phyloP scores from a whole-genome alignment of 2,329 filamentous ascomycete genomes.

The Aaosphaeria pasadenensis region DNA sequence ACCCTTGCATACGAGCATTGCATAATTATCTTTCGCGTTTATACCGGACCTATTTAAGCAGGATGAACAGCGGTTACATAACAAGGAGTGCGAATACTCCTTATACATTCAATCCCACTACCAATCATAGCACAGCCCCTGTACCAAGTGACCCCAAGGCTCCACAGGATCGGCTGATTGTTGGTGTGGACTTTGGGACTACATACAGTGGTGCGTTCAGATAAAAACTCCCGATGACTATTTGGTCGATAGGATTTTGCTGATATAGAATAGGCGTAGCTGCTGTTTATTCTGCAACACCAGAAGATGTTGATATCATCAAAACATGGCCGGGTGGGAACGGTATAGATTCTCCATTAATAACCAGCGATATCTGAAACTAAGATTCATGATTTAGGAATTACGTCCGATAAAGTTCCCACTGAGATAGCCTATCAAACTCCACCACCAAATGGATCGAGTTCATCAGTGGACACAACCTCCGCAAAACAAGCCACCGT shows the following conservation, averaged over 20 bases:
- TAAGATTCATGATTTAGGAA: constrained; percentile 33
- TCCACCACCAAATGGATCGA: constrained; percentile 5
- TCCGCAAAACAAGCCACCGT: constrained; percentile 23
- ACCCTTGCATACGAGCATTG: not conserved
- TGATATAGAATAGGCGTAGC: constrained; percentile 53
- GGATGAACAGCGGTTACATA: constrained; percentile 12
- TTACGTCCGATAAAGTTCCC: constrained; percentile 84
- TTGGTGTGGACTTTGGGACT: constrained; percentile 82
- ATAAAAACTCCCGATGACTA: not conserved
- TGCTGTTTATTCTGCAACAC: constrained; percentile 70
- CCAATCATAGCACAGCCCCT: constrained; percentile 16
- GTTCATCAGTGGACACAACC: constrained; percentile 3
- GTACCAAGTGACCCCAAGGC: constrained; percentile 7
- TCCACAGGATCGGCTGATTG: constrained; percentile 61
- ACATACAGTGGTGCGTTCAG: constrained; percentile 64
- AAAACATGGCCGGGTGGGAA: constrained; percentile 80
- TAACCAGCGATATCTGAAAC: too few relatives aligned
- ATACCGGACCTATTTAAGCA: not conserved
- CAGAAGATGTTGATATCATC: constrained; percentile 79
- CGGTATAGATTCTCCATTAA: constrained; percentile 39
- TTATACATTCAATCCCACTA: constrained; percentile 26
- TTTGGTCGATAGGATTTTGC: not conserved
- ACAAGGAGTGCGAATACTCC: constrained; percentile 24
- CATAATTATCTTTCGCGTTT: not conserved
- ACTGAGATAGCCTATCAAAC: constrained; percentile 65